Evolutionary conservation across 176 grass and related monocot species (phyloP), one percentile per base, ranked within the genome.

Genomic region (Musa troglodytarum): DNA sequence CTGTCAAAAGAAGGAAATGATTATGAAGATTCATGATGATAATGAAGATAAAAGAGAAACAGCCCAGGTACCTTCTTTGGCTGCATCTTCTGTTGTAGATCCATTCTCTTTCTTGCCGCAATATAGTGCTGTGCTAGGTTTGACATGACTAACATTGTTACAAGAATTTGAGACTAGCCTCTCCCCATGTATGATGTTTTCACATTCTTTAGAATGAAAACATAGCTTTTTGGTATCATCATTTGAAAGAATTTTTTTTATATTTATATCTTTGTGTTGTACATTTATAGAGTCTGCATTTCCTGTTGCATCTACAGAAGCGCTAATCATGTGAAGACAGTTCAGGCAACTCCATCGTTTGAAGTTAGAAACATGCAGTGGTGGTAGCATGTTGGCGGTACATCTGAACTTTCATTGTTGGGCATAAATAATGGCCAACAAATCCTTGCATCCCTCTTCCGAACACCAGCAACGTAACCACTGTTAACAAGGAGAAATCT

Each of bases 391-490:
- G 22, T 23, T 76, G 57, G 58, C 10, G 64, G 43, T 3, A 14
- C 20, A 3, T 24, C 43, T 25, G n/a, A 51, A 49, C 17, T 64
- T 50, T 64, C 55, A 52, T 64, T 52, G 34, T 17, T 2, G 5
- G 74, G 58, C 56, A 65, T 22, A 63, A 63, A 76, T 52, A 76
- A 64, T 23, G 59, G 74, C 74, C 74, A 76, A 51, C 74, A 76
- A 15, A 64, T 76, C 59, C 23, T 76, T 52, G 49, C 28, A 76
- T 76, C 74, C 64, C 29, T 62, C 55, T 63, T 64, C 10, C 74
- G 74, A 24, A 76, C 74, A 49, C 51, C 58, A 22, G 58, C 74
- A 52, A 76, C 74, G 51, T 76, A 76, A 23, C 74, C 74, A 52
- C 74, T 76, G 43, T 64, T 20, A 21, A 22, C 21, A 76, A 19